Evolutionary conservation across 768 basidiomycete genomes (phyloP), one percentile per base, ranked within the genome.

Genomic region (Pleurotus citrinopileatus): DNA sequence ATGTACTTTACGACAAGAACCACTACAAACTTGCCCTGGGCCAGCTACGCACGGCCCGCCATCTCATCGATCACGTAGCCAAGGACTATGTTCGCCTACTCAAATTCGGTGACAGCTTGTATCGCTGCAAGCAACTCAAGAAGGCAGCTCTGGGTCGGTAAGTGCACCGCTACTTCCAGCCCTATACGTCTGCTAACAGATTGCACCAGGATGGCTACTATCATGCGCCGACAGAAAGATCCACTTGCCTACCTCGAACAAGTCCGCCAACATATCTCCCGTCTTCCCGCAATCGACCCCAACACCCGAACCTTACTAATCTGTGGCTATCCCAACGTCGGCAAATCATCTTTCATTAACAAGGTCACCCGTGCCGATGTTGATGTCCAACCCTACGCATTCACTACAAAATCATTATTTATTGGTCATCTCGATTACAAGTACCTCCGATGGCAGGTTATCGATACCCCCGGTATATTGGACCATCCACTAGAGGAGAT

Each of bases 291-390:
- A 19, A 98, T 99, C 72, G 96, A 99, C 67, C 97, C 97, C 23
- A 98, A 93, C 72, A 98, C 97, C 19, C 87, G 97, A 48, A 99
- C 97, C 0, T 87, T 99, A 56, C 83, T 99, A 59, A 91, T 99
- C 63, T 98, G 97, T 65, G 97, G 97, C 53, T 99, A 98, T 73
- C 97, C 97, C 15, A 99, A 99, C 68, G 97, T 99, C 67, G 97
- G 97, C 54, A 99, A 99, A 75, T 97, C 94, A 12, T 96, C 94
- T 20, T 99, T 99, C 72, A 94, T 99, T 63, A 99, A 99, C 86
- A 98, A 98, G 73, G 93, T 99, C 66, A 98, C 97, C 19, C 88
- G 97, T 47, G 97, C 96, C 48, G 97, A 99, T 66, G 97, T 99
- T 63, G 97, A 99, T 67, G 97, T 99, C 26, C 96, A 99, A 70